A percentile compares a stretch with the other conserved stretches of the same genome.
Evolutionary conservation across 768 basidiomycete genomes (phyloP).

Genomic region (Lepiota venenata): DNA sequence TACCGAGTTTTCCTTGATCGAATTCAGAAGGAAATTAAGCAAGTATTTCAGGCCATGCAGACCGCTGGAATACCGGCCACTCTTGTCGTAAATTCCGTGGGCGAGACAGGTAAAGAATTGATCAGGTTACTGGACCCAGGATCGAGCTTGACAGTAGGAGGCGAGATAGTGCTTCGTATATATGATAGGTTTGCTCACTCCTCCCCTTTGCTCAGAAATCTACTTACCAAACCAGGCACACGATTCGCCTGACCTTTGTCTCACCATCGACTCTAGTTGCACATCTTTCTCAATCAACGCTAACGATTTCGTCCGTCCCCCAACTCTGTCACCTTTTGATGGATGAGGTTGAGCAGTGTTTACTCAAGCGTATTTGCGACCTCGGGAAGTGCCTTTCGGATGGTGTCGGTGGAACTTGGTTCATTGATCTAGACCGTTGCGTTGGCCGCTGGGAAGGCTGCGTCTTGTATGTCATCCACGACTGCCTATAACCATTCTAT

Average conservation of each 20-base stretch:
- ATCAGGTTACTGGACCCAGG: constrained; percentile 42
- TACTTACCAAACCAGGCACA: constrained; percentile 45
- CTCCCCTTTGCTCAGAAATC: not conserved
- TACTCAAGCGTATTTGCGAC: constrained; percentile 67
- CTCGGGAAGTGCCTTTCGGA: constrained; percentile 53
- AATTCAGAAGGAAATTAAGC: constrained; percentile 54
- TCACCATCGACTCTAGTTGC: constrained; percentile 78
- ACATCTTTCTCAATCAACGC: constrained; percentile 76
- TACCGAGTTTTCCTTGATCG: constrained; percentile 72
- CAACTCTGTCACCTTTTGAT: constrained; percentile 71
- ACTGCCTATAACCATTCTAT: not conserved
- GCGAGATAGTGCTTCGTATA: constrained; percentile 71
- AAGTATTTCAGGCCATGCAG: constrained; percentile 44
- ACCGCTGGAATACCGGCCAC: constrained; percentile 52
- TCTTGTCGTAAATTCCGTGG: constrained; percentile 60
- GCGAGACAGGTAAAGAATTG: constrained; percentile 62
- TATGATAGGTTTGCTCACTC: constrained; percentile 50
- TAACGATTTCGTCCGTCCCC: constrained; percentile 69
- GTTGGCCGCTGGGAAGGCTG: constrained; percentile 82
- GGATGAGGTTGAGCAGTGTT: constrained; percentile 73
- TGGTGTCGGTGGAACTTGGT: constrained; percentile 67
- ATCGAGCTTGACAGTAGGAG: constrained; percentile 46
- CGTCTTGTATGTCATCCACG: constrained; percentile 54
- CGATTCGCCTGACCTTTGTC: constrained; percentile 69
- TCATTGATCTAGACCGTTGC: constrained; percentile 69